phyloP scores from a whole-genome alignment of 2,329 filamentous ascomycete genomes.

The Epichloe glyceriae region DNA sequence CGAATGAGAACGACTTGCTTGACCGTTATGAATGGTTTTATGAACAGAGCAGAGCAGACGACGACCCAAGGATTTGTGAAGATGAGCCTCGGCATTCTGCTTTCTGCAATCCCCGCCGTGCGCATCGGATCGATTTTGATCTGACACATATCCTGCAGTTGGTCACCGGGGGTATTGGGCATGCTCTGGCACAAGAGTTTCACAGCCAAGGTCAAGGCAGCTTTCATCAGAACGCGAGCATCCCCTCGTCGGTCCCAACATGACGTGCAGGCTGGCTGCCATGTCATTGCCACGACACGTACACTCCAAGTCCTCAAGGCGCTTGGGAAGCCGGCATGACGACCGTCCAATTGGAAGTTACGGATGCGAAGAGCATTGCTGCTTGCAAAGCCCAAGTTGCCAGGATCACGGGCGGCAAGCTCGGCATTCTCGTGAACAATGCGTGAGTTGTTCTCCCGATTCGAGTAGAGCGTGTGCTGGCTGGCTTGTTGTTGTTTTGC shows the following conservation, averaged over 20 bases:
- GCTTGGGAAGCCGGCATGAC: conserved; percentile 35
- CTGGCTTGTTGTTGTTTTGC: not conserved
- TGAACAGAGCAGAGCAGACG: not conserved
- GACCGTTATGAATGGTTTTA: too few relatives aligned
- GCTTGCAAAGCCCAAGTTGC: conserved; percentile 32
- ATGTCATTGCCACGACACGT: conserved; percentile 45
- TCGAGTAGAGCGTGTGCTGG: too few relatives aligned
- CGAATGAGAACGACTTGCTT: too few relatives aligned
- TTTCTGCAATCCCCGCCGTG: too few relatives aligned
- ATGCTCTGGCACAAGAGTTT: conserved; percentile 40
- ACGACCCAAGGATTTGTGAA: too few relatives aligned
- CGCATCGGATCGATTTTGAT: not conserved
- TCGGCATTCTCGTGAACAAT: conserved; percentile 49
- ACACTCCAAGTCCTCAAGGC: conserved; percentile 32
- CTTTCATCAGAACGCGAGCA: not conserved
- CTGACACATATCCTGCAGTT: conserved; percentile 23
- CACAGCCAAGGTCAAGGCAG: conserved; percentile 32
- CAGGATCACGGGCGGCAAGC: conserved; percentile 35
- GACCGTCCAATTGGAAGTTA: conserved; percentile 40
- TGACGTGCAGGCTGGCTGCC: conserved; percentile 19
- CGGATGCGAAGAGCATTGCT: conserved; percentile 35
- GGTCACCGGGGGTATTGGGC: conserved; percentile 45
- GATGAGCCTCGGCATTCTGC: not conserved
- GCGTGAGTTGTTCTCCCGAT: conserved; percentile 26
- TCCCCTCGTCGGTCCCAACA: not conserved